Evolutionary conservation across 495 filamentous ascomycete genomes (phyloP), one percentile per base, ranked within the genome.

Genomic region (Neurospora discreta): DNA sequence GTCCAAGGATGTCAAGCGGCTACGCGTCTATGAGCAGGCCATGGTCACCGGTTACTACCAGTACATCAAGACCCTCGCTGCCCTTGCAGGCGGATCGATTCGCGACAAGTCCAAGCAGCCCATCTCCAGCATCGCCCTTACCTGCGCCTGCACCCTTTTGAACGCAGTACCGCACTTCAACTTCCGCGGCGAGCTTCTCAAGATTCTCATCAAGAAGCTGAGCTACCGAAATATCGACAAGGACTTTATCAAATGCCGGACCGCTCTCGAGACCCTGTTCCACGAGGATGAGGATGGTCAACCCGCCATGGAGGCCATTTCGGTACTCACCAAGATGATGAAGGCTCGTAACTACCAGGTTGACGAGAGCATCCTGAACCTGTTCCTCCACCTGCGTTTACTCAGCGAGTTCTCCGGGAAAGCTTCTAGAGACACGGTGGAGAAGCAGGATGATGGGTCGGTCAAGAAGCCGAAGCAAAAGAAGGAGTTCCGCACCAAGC

Each of bases 81-180:
- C 52, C 15, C 52, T 65, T 3, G 52, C 52, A 15, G 52, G 52
- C 26, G 52, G 52, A 8, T 30, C 52, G 16, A 36, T 65, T 18
- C 52, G 52, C 5, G 52, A 65, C 52, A 82, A 83, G 41, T 81
- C 90, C n/a, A 90, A 88, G 73, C 74, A 81, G 67, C 74, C 81
- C 43, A 75, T 95, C 69, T 84, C 88, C 60, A 90, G 84, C 70
- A 84, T 97, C 16, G 95, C 95, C 3, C 91, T 97, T 69, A 89
- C 87, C 20, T 98, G 96, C 79, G 91, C 91, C 9, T 95, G 92
- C 77, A 89, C 84, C 39, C 85, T 98, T 20, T 82, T 99, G 40
- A 83, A 87, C 15, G 83, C 89, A 1, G 93, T 97, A 6, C 92
- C 95, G 13, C 96, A 99, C 82, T 99, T 99, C 87, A 99, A 99